These are phyloP conservation scores for Glycine soja DNA, from an alignment of 306 rosid species.

Conservation along the genomic window DNA sequence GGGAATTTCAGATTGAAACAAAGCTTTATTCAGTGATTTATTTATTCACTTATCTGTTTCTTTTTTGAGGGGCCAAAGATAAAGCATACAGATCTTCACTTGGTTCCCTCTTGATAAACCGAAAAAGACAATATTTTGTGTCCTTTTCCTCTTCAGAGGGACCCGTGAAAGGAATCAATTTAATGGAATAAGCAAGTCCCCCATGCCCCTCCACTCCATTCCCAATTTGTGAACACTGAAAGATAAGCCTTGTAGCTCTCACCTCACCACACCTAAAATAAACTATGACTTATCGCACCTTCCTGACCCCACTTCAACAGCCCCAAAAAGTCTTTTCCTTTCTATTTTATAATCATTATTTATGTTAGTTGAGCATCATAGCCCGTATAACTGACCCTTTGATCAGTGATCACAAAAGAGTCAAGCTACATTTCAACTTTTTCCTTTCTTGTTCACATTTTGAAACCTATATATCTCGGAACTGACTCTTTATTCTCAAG, in stretches of 20 bases:
- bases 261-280: slow-evolving; percentile 42
- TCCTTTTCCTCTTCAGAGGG: slow-evolving; percentile 47
- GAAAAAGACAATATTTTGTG: slow-evolving; percentile 55
- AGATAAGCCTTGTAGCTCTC: slow-evolving; percentile 47
- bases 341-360: slow-evolving; percentile 30
- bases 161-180: slow-evolving; percentile 51
- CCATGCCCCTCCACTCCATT: neutral
- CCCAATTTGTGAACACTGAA: slow-evolving; percentile 47
- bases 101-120: slow-evolving; percentile 55
- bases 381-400: slow-evolving; percentile 7
- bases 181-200: slow-evolving; percentile 45
- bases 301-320: neutral
- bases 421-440: slow-evolving; percentile 23
- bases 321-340: slow-evolving; percentile 34
- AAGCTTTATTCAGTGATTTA: slow-evolving; percentile 42
- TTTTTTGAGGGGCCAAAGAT: slow-evolving; percentile 55
- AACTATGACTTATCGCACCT: slow-evolving; percentile 48
- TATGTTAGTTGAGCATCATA: slow-evolving; percentile 38
- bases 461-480: slow-evolving; percentile 1
- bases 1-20: slow-evolving; percentile 28
- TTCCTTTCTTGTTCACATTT: slow-evolving; percentile 34
- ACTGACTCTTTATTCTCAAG: neutral
- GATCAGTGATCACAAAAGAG: neutral
- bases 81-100: slow-evolving; percentile 52
- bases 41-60: slow-evolving; percentile 45